phyloP scores from a whole-genome alignment of 176 grass and related monocot species.

The Raddia distichophylla region DNA sequence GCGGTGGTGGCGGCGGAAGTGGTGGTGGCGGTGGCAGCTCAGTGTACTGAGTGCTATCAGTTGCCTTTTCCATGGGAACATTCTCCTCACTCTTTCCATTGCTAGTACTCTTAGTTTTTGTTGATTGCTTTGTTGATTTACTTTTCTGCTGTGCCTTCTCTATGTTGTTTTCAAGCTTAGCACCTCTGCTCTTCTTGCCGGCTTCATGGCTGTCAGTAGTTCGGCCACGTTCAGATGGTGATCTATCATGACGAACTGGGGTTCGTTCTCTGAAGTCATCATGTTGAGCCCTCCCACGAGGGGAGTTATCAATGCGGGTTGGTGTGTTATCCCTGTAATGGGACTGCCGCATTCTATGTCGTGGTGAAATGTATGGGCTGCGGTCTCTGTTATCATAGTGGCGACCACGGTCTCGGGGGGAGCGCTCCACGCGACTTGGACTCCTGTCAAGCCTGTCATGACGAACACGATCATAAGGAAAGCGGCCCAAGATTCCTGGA shows the following conservation, averaged over 20 bases:
- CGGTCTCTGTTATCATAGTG: conserved; percentile 59
- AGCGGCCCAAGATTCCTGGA: conserved; percentile 55
- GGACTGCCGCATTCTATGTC: conserved; percentile 48
- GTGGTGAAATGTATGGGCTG: conserved; percentile 61
- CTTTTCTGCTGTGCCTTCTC: conserved; percentile 65
- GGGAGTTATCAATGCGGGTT: conserved; percentile 61
- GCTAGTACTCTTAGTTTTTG: conserved; percentile 66
- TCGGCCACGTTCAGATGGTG: conserved; percentile 53
- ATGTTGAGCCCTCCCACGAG: conserved; percentile 58
- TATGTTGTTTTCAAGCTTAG: conserved; percentile 51
- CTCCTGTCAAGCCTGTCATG: conserved; percentile 59
- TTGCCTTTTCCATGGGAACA: conserved; percentile 65
- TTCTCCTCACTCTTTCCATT: conserved; percentile 67
- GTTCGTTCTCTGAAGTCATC: conserved; percentile 71
- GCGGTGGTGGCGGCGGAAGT: conserved; percentile 56
- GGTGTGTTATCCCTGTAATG: conserved; percentile 71
- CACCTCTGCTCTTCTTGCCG: conserved; percentile 58
- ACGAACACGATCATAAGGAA: conserved; percentile 60
- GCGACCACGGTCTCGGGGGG: conserved; percentile 56
- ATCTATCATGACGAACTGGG: conserved; percentile 55
- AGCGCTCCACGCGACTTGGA: conserved; percentile 50
- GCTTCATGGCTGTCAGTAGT: conserved; percentile 54
- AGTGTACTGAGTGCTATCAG: conserved; percentile 48
- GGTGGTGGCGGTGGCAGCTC: conserved; percentile 68
- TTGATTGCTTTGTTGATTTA: conserved; percentile 68